Evolutionary conservation across 2,329 filamentous ascomycete genomes (phyloP), one percentile per base, ranked within the genome.

Genomic region (Fusarium chuoi): DNA sequence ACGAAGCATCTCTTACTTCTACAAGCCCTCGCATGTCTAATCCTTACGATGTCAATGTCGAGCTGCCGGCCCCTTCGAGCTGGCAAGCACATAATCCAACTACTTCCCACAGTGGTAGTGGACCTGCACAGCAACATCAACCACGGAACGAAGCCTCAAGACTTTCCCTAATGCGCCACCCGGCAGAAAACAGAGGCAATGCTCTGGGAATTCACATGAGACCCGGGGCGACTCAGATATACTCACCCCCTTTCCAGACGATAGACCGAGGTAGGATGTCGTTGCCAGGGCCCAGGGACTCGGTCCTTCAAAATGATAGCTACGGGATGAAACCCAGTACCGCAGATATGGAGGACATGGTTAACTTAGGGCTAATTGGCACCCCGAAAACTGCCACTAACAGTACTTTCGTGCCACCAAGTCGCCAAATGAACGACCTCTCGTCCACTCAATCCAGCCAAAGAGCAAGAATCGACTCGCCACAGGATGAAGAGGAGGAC

Each of bases 191-290:
- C 54, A 78, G 81, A 41, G 81, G 78, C 55, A 82, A 80, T 78
- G 85, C 87, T 36, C 86, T 94, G 52, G 90, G 90, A 36, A 85
- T 94, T 74, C 93, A 93, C 68, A 89, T 91, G 12, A 89, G 92
- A 77, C 87, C 92, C 88, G 77, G 48, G 38, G 15, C 44, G 55
- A 46, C 62, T 26, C 58, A 66, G 18, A 36, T 65, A 48, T 72
- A 71, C 49, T 36, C 60, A 26, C 57, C 59, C 41, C 49, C 60
- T 41, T 24, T 62, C 30, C 45, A 48, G 24, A 45, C 46, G 33
- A 26, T 44, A 39, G 46, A 72, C 20, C 71, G 71, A 11, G 45
- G 52, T 35, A 56, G 60, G 30, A 35, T 60, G 13, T 45, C 61
- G 6, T 52, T 57, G 30, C 62, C 71, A 17, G 72, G 54, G 33